These are phyloP conservation scores for Diplodia scrobiculata DNA, from an alignment of 2,329 filamentous ascomycete genomes.

Conservation along the genomic window DNA sequence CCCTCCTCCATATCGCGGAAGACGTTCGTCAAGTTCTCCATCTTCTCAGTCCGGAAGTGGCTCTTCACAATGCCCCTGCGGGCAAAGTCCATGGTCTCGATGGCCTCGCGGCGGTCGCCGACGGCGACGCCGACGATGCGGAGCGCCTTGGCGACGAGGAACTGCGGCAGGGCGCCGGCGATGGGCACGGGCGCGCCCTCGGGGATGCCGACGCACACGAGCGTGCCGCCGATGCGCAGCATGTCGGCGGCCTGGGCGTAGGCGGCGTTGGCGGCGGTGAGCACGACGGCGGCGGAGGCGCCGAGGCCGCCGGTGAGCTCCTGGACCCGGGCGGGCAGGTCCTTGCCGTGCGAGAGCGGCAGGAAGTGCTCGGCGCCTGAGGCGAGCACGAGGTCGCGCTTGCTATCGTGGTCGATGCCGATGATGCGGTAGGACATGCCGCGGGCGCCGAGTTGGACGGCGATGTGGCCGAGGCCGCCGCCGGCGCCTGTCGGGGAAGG, in stretches of 20 bases:
- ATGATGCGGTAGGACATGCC: conserved; percentile 67
- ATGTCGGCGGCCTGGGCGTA: conserved; percentile 48
- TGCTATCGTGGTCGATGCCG: conserved; percentile 65
- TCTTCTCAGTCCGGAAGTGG: conserved; percentile 51
- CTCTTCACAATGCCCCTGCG: conserved; percentile 51
- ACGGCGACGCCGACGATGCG: conserved; percentile 52
- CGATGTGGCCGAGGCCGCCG: conserved; percentile 66
- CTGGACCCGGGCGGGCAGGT: conserved; percentile 59
- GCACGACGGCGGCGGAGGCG: conserved; percentile 62
- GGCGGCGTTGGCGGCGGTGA: conserved; percentile 53
- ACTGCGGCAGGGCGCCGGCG: conserved; percentile 45
- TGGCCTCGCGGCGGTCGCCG: conserved; percentile 52
- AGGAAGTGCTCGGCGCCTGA: conserved; percentile 69
- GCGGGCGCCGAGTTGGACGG: conserved; percentile 60
- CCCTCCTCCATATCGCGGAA: conserved; percentile 53
- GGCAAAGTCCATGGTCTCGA: conserved; percentile 54
- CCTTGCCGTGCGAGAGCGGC: conserved; percentile 58
- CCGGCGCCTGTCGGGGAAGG: conserved; percentile 54
- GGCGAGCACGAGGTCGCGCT: conserved; percentile 62
- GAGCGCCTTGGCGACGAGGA: conserved; percentile 48
- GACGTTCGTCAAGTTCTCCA: conserved; percentile 51
- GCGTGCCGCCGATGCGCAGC: conserved; percentile 50
- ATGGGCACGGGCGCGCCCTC: conserved; percentile 53
- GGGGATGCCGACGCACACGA: conserved; percentile 53
- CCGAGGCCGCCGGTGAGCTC: conserved; percentile 60